Evolutionary conservation across 2,329 filamentous ascomycete genomes (phyloP).

Genomic region (Colletotrichum tanaceti): DNA sequence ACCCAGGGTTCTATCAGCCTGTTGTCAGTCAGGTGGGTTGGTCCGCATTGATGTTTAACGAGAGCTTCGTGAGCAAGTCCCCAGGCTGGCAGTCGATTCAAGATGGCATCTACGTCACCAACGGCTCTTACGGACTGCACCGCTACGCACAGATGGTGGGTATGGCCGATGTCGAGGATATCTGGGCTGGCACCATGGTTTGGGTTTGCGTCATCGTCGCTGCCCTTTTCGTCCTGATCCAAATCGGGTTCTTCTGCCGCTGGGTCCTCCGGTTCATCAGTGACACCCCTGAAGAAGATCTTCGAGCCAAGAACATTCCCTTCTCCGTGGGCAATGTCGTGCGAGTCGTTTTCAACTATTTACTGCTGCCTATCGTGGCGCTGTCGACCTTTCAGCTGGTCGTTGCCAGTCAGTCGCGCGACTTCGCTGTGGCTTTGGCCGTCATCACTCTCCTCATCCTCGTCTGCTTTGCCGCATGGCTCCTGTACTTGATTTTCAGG

Average conservation of each 20-base stretch:
- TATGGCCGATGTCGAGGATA: constrained; percentile 78
- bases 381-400: constrained; percentile 93
- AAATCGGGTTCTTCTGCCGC: constrained; percentile 79
- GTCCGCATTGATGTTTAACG: constrained; percentile 92
- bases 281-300: constrained; percentile 82
- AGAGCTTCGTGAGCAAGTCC: constrained; percentile 81
- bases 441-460: constrained; percentile 79
- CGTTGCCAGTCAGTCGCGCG: constrained; percentile 74
- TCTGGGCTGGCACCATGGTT: constrained; percentile 94
- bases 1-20: constrained; percentile 95
- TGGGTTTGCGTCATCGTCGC: constrained; percentile 86
- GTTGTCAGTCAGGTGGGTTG: constrained; percentile 88
- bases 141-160: constrained; percentile 84
- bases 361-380: constrained; percentile 86
- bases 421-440: constrained; percentile 79
- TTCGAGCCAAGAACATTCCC: constrained; percentile 90
- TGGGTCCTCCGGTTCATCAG: constrained; percentile 81
- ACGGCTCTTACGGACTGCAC: constrained; percentile 83
- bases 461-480: constrained; percentile 79
- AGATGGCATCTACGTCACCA: constrained; percentile 88
- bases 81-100: constrained; percentile 74
- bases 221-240: constrained; percentile 74
- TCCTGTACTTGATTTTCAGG: constrained; percentile 81
- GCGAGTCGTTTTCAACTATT: constrained; percentile 91
- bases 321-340: constrained; percentile 84